A percentile compares a stretch with the other conserved stretches of the same genome.
These are phyloP conservation scores for Blastobotrys raffinosifermentans DNA, from an alignment of 1,139 yeast genomes.

Conservation along the genomic window DNA sequence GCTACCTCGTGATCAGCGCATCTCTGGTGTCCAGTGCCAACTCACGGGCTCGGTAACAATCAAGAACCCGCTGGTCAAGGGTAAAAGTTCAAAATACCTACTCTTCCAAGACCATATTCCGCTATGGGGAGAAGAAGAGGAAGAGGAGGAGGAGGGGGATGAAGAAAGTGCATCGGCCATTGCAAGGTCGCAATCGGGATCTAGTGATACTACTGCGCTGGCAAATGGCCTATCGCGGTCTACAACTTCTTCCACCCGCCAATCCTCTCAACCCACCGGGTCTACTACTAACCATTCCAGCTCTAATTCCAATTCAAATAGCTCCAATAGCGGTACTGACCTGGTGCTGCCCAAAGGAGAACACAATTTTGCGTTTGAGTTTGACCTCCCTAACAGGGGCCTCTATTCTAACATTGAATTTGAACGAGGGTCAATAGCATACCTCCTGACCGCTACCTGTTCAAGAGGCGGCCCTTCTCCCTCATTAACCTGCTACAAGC, in stretches of 20 bases:
- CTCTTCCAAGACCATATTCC: constrained; percentile 60
- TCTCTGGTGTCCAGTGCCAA: constrained; percentile 23
- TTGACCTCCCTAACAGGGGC: constrained; percentile 65
- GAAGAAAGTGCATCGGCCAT: background rate
- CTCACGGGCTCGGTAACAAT: constrained; percentile 32
- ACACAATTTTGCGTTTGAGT: constrained; percentile 81
- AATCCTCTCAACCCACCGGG: background rate
- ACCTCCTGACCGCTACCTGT: constrained; percentile 55
- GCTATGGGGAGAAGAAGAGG: constrained; percentile 52
- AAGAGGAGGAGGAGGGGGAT: constrained; percentile 2
- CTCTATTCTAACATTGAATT: constrained; percentile 73
- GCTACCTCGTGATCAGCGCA: constrained; percentile 24
- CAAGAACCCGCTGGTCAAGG: constrained; percentile 39
- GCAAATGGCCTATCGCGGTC: background rate
- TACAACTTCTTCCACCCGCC: background rate
- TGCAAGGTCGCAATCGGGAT: background rate
- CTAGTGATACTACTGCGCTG: background rate
- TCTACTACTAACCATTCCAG: background rate
- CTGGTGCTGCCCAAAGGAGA: constrained; percentile 48
- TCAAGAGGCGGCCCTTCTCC: constrained; percentile 27
- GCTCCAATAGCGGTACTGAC: background rate
- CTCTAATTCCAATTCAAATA: background rate
- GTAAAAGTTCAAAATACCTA: constrained; percentile 31
- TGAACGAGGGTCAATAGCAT: constrained; percentile 78
- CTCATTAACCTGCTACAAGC: constrained; percentile 32